These are phyloP conservation scores for Ascodesmis nigricans DNA, from an alignment of 495 filamentous ascomycete genomes.

Conservation along the genomic window DNA sequence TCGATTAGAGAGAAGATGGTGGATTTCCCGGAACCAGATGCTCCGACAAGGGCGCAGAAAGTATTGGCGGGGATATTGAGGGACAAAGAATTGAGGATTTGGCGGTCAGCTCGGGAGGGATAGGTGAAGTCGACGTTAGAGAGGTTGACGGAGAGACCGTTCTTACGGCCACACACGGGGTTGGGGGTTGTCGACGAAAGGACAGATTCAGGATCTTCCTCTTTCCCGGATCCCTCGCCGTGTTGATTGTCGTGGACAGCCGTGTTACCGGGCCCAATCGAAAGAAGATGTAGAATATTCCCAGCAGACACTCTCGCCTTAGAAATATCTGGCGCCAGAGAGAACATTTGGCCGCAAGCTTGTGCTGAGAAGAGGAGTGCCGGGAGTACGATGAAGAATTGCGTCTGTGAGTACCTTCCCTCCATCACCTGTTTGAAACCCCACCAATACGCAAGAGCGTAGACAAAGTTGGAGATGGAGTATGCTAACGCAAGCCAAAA, in stretches of 20 bases:
- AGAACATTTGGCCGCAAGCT: conserved; percentile 43
- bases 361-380: conserved; percentile 38
- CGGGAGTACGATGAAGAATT: conserved; percentile 46
- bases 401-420: conserved; percentile 33
- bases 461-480: conserved; percentile 30
- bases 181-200: conserved; percentile 8
- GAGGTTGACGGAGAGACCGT: conserved; percentile 25
- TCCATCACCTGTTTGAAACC: conserved; percentile 33
- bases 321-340: conserved; percentile 38
- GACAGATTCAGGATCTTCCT: conserved; percentile 15
- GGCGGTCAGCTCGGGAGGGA: conserved; percentile 25
- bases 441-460: conserved; percentile 49
- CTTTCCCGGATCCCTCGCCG: not conserved
- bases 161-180: not conserved
- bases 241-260: conserved; percentile 4
- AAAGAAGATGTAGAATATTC: conserved; percentile 17
- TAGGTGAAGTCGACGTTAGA: conserved; percentile 28
- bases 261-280: too few species aligned
- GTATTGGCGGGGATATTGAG: conserved; percentile 26
- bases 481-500: conserved; percentile 26
- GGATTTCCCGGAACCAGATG: conserved; percentile 37
- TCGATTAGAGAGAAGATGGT: conserved; percentile 29
- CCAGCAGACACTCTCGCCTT: conserved; percentile 30
- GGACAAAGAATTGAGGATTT: conserved; percentile 26
- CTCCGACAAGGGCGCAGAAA: conserved; percentile 36